Conservation (phyloP, 768 basidiomycete genomes). For the Suillus variegatus region DNA sequence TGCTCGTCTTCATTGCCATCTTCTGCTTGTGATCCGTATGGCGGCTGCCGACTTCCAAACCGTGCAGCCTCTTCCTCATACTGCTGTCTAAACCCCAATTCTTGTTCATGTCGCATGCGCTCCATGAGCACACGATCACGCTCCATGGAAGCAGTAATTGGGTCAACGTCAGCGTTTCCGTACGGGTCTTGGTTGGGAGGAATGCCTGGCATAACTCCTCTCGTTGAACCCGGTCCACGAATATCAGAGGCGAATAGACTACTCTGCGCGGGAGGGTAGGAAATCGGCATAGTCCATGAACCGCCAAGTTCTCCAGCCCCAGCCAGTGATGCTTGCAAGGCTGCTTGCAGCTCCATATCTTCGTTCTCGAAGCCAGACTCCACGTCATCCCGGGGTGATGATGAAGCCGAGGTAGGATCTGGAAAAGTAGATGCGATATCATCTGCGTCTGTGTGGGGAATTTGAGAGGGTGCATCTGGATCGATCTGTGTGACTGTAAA, state of each 20-base stretch:
- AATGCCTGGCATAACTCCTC: slow-evolving; percentile 17
- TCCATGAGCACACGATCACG: slow-evolving; percentile 61
- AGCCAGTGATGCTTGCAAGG: slow-evolving; percentile 78
- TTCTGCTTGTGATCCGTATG: slow-evolving; percentile 6
- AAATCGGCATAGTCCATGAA: slow-evolving; percentile 14
- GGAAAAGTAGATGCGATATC: slow-evolving; percentile 65
- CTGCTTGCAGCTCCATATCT: slow-evolving; percentile 86
- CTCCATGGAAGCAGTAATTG: slow-evolving; percentile 67
- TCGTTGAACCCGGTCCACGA: slow-evolving; percentile 18
- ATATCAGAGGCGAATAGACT: slow-evolving; percentile 30
- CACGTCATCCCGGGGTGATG: slow-evolving; percentile 11
- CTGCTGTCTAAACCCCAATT: slow-evolving; percentile 61
- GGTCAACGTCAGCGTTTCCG: slow-evolving; percentile 43
- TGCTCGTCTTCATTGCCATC: slow-evolving; percentile 58
- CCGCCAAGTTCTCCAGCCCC: slow-evolving; percentile 14
- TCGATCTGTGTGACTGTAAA: slow-evolving; percentile 75
- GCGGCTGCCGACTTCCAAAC: slow-evolving; percentile 17
- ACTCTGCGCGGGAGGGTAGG: slow-evolving; percentile 26
- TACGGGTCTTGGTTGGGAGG: slow-evolving; percentile 33
- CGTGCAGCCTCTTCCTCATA: slow-evolving; percentile 44
- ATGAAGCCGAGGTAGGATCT: slow-evolving; percentile 43
- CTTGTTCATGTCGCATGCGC: slow-evolving; percentile 66
- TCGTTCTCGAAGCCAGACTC: slow-evolving; percentile 67
- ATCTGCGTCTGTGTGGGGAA: slow-evolving; percentile 73
- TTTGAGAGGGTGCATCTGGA: slow-evolving; percentile 48